Conservation (phyloP, 2,329 filamentous ascomycete genomes). For the Coleophoma cylindrospora region DNA sequence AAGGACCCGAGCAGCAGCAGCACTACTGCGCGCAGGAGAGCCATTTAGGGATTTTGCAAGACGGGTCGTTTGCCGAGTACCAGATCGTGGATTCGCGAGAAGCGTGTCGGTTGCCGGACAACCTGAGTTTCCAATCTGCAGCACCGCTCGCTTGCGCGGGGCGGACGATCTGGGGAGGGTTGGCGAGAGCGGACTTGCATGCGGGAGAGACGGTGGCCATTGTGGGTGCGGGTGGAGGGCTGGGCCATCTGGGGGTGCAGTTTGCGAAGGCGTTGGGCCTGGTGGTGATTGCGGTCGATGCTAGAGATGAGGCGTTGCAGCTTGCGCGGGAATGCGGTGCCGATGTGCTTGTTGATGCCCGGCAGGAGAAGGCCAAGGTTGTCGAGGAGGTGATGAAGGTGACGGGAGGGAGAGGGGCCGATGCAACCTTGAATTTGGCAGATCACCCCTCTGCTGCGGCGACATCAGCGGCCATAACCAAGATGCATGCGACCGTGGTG, state of each 20-base stretch:
- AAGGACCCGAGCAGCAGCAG: constrained; percentile 37
- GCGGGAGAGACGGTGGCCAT: constrained; percentile 35
- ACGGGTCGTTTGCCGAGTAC: constrained; percentile 56
- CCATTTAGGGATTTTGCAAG: constrained; percentile 40
- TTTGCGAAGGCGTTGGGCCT: constrained; percentile 46
- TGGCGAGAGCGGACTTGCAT: constrained; percentile 27
- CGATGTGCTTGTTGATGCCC: constrained; percentile 46
- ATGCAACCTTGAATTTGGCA: constrained; percentile 48
- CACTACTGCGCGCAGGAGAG: constrained; percentile 47
- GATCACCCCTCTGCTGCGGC: constrained; percentile 45
- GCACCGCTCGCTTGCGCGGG: constrained; percentile 54
- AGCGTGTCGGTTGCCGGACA: constrained; percentile 40
- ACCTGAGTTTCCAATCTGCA: constrained; percentile 42
- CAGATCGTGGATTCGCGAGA: constrained; percentile 42
- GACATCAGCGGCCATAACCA: constrained; percentile 48
- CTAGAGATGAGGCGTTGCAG: constrained; percentile 46
- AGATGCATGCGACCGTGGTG: constrained; percentile 52
- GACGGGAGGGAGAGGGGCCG: constrained; percentile 43
- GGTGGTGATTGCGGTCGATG: constrained; percentile 46
- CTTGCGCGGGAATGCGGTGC: constrained; percentile 42
- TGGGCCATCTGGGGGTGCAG: constrained; percentile 46
- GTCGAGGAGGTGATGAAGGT: constrained; percentile 40
- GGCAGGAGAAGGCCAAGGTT: constrained; percentile 39
- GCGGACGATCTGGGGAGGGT: constrained; percentile 36
- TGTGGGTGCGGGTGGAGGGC: constrained; percentile 43